These are phyloP conservation scores for Trametes cinnabarina DNA, from an alignment of 768 basidiomycete genomes.

Conservation along the genomic window DNA sequence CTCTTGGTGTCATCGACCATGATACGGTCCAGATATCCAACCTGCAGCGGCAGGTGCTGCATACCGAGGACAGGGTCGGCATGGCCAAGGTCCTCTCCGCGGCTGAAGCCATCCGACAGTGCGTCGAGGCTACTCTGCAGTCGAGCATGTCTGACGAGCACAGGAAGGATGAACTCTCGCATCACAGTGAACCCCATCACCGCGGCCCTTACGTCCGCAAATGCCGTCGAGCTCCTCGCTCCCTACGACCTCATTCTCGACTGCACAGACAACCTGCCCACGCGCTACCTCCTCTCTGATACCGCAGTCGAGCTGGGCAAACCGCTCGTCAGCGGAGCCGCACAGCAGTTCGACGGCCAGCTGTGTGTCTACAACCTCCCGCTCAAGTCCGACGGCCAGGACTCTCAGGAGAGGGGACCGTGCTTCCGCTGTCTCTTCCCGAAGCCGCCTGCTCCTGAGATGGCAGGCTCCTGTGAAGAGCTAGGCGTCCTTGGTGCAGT, in stretches of 20 bases:
- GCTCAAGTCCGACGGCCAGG: background rate
- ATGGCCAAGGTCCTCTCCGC: constrained; percentile 83
- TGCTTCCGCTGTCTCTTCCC: constrained; percentile 97
- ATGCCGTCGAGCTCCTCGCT: constrained; percentile 60
- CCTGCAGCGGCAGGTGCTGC: constrained; percentile 90
- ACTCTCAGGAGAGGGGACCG: constrained; percentile 52
- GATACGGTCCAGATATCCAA: constrained; percentile 88
- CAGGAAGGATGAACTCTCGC: constrained; percentile 70
- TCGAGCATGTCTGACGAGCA: no score
- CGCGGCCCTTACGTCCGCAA: constrained; percentile 53
- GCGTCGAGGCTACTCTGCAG: no score
- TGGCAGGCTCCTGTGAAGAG: constrained; percentile 80
- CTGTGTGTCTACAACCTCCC: constrained; percentile 65
- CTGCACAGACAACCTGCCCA: constrained; percentile 92
- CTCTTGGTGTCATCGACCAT: constrained; percentile 84
- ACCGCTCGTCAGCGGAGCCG: constrained; percentile 90
- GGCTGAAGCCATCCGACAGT: constrained; percentile 66
- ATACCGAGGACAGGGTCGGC: constrained; percentile 69
- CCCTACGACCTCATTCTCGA: constrained; percentile 81
- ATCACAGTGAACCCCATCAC: constrained; percentile 57
- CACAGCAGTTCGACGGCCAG: constrained; percentile 82
- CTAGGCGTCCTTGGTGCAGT: constrained; percentile 86
- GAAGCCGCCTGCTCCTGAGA: constrained; percentile 61
- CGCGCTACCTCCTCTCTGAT: constrained; percentile 92
- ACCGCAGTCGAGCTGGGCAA: constrained; percentile 70